Evolutionary conservation across 441 rosid genomes (phyloP).

Genomic region (Capsella rubella): DNA sequence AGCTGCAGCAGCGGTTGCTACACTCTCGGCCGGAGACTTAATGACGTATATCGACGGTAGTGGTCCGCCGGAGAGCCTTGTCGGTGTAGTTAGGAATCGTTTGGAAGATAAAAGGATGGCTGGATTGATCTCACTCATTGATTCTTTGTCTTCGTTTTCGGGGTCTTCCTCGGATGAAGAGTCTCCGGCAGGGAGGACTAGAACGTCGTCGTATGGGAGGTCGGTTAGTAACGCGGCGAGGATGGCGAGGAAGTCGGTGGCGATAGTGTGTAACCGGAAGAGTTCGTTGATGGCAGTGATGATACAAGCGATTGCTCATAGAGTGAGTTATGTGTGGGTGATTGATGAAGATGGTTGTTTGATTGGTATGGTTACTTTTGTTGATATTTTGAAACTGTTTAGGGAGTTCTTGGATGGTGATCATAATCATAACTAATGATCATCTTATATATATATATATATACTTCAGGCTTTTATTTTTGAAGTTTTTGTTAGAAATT

Average conservation of each 20-base stretch:
- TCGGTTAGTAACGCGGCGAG: slow-evolving; percentile 80
- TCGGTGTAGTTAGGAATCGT: slow-evolving; percentile 59
- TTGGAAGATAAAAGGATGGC: slow-evolving; percentile 60
- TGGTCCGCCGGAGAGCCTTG: slow-evolving; percentile 84
- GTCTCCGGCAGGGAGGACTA: slow-evolving; percentile 37
- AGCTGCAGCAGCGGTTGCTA: slow-evolving; percentile 70
- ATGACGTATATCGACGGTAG: slow-evolving; percentile 96
- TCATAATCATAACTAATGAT: not conserved
- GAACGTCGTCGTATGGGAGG: slow-evolving; percentile 50
- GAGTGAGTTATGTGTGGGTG: slow-evolving; percentile 94
- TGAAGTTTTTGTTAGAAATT: not conserved
- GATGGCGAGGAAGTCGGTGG: slow-evolving; percentile 82
- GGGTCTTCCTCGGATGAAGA: slow-evolving; percentile 74
- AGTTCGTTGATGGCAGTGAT: slow-evolving; percentile 94
- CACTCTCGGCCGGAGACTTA: slow-evolving; percentile 78
- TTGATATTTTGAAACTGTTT: slow-evolving; percentile 68
- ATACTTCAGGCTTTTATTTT: not conserved
- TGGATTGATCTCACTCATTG: slow-evolving; percentile 61
- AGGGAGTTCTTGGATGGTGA: slow-evolving; percentile 58
- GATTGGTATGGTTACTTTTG: slow-evolving; percentile 86
- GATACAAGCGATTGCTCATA: slow-evolving; percentile 88
- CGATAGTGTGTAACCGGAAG: slow-evolving; percentile 77
- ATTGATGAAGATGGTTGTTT: slow-evolving; percentile 63
- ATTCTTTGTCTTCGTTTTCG: slow-evolving; percentile 37
- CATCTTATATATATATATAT: not conserved